Evolutionary conservation across 495 filamentous ascomycete genomes (phyloP).

Genomic region (Podospora bellae-mahoneyi): DNA sequence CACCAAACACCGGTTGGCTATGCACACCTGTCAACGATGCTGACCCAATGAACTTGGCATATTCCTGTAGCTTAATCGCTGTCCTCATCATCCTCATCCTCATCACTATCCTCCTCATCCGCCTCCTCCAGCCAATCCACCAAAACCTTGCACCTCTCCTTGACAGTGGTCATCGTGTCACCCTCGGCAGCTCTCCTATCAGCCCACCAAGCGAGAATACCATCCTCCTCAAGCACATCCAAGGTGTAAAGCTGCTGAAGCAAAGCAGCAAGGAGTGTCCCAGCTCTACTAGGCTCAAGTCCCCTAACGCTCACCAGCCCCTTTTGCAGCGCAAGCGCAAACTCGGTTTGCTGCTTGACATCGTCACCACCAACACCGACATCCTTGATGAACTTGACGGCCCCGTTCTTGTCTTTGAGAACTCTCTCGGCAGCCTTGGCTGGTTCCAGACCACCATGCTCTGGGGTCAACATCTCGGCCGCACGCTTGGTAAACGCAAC

Average conservation of each 20-base stretch:
- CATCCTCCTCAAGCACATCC: slow-evolving; percentile 87
- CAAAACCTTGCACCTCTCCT: slow-evolving; percentile 69
- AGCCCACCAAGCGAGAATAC: slow-evolving; percentile 83
- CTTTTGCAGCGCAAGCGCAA: slow-evolving; percentile 74
- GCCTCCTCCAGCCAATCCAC: slow-evolving; percentile 84
- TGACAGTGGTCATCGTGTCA: slow-evolving; percentile 66
- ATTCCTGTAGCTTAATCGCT: slow-evolving; percentile 4
- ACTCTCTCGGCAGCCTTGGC: slow-evolving; percentile 64
- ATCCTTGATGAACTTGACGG: slow-evolving; percentile 49
- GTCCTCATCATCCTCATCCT: slow-evolving; percentile 63
- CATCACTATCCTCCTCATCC: slow-evolving; percentile 74
- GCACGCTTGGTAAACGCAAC: slow-evolving; percentile 81
- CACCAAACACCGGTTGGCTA: not conserved
- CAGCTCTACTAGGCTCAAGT: slow-evolving; percentile 45
- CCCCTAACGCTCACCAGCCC: slow-evolving; percentile 63
- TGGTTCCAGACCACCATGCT: slow-evolving; percentile 49
- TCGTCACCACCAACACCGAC: slow-evolving; percentile 48
- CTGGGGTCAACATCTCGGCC: slow-evolving; percentile 62
- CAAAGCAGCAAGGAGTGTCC: slow-evolving; percentile 67
- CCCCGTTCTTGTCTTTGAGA: slow-evolving; percentile 44
- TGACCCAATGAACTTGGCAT: not conserved
- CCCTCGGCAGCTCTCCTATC: slow-evolving; percentile 60
- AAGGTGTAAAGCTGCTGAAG: slow-evolving; percentile 77
- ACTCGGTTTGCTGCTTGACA: slow-evolving; percentile 69
- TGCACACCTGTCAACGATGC: not conserved